Evolutionary conservation across 169 alveolate species (phyloP).

Genomic region (Amoebophrya sp.): DNA sequence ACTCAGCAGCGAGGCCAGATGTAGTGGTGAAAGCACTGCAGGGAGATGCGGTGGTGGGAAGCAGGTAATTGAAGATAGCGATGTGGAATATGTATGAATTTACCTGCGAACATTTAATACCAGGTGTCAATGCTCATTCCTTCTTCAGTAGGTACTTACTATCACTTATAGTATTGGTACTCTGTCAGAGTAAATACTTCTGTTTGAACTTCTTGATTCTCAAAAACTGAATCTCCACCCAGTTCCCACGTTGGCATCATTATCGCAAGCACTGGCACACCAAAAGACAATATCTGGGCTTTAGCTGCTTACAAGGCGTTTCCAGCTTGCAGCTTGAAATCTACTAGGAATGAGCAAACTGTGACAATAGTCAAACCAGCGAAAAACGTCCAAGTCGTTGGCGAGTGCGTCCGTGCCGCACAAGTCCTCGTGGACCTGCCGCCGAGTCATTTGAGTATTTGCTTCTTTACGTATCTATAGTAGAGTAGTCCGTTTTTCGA

Average conservation of each 20-base stretch:
- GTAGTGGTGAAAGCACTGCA: neutral
- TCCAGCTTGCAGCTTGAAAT: neutral
- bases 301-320: neutral
- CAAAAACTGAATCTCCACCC: too few relatives aligned
- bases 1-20: neutral
- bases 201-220: neutral
- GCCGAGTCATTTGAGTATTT: neutral
- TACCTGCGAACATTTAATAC: too few relatives aligned
- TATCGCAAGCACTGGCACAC: neutral
- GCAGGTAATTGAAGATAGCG: too few relatives aligned
- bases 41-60: neutral
- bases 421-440: conserved; percentile 37
- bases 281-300: neutral
- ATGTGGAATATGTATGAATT: too few relatives aligned
- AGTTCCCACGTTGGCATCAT: neutral
- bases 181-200: too few relatives aligned
- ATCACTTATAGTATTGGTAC: too few relatives aligned
- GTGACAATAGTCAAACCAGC: neutral
- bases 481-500: too few relatives aligned
- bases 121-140: neutral
- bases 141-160: neutral
- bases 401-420: conserved; percentile 9
- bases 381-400: neutral
- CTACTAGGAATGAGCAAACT: neutral
- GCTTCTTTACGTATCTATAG: too few relatives aligned